Evolutionary conservation across 2,329 filamentous ascomycete genomes (phyloP).

Genomic region (Zymoseptoria brevis): DNA sequence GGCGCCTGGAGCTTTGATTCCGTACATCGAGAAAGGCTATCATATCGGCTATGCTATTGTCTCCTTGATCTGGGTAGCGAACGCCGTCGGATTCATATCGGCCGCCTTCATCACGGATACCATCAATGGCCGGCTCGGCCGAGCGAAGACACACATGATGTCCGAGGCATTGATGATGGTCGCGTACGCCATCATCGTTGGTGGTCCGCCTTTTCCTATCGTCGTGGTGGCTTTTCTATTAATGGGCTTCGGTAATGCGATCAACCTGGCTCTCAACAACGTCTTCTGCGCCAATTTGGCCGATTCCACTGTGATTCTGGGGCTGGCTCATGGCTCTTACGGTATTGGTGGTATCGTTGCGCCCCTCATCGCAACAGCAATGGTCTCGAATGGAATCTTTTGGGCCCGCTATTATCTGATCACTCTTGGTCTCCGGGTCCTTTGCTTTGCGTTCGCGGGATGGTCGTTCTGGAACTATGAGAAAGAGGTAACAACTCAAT

Average conservation of each 20-base stretch:
- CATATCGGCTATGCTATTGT: conserved; percentile 68
- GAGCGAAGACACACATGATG: conserved; percentile 55
- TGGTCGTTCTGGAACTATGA: conserved; percentile 68
- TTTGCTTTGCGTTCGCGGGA: conserved; percentile 50
- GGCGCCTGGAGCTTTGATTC: conserved; percentile 67
- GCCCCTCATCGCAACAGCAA: conserved; percentile 65
- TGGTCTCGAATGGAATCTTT: conserved; percentile 52
- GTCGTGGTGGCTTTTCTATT: conserved; percentile 56
- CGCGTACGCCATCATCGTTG: conserved; percentile 59
- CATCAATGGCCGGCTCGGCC: conserved; percentile 55
- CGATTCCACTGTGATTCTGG: conserved; percentile 47
- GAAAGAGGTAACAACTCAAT: conserved; percentile 44
- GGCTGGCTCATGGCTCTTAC: conserved; percentile 58
- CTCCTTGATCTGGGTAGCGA: conserved; percentile 61
- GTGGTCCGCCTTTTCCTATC: conserved; percentile 60
- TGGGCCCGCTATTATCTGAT: conserved; percentile 72
- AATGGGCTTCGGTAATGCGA: conserved; percentile 47
- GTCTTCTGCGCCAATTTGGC: conserved; percentile 49
- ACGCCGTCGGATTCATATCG: conserved; percentile 56
- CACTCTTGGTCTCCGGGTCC: conserved; percentile 49
- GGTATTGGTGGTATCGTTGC: conserved; percentile 47
- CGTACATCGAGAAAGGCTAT: conserved; percentile 71
- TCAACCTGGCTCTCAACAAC: conserved; percentile 49
- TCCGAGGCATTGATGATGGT: conserved; percentile 49
- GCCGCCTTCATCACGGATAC: conserved; percentile 63